Base-by-base conservation (phyloP, 768 basidiomycete genomes). In the Tephrocybe sp. region DNA sequence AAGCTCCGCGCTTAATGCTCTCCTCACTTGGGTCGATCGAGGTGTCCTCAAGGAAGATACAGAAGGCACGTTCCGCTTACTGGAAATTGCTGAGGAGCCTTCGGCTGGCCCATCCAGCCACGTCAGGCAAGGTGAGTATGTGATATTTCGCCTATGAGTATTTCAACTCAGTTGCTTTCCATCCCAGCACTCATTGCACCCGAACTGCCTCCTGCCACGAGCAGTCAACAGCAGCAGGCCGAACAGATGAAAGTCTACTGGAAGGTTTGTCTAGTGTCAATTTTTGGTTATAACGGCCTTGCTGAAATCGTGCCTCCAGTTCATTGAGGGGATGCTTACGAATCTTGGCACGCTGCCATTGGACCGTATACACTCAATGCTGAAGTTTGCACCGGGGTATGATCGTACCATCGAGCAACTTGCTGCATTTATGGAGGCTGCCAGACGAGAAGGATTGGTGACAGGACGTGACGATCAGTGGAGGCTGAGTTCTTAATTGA, bases 291-390 rank as follows among this genome's bases (percentile, higher is more conserved):
- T 17, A 18, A 18, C 15, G 11, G 25, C 42, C 44, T 20, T 39
- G 49, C 47, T 44, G 17, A 36, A 32, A 12, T 20, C 12, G 28
- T 45, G 25, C 24, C 36, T 26, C 25, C 54, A 92, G 88, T 95
- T 88, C 69, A 89, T 95, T 54, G 86, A 91, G 68, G 92, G 90
- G 24, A 93, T 93, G 88, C 84, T 97, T 51, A 93, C 84, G 48
- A 95, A 93, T 65, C 73, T 98, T 38, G 89, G 88, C 9, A 66
- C 81, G 2, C 75, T 94, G 14, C 78, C 87, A 1, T 62, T 90
- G 38, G 87, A 90, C 54, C 80, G 88, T n/a, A 93, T 97, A 61
- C 93, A 97, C 64, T 75, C 79, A 2, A 93, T 94, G 88, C 76
- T 97, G 53, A 85, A 81, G 64, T 84, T 91, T 62, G 90, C 88